Base-by-base conservation (phyloP, 306 rosid genomes). In the Hippophae gyantsensis region DNA sequence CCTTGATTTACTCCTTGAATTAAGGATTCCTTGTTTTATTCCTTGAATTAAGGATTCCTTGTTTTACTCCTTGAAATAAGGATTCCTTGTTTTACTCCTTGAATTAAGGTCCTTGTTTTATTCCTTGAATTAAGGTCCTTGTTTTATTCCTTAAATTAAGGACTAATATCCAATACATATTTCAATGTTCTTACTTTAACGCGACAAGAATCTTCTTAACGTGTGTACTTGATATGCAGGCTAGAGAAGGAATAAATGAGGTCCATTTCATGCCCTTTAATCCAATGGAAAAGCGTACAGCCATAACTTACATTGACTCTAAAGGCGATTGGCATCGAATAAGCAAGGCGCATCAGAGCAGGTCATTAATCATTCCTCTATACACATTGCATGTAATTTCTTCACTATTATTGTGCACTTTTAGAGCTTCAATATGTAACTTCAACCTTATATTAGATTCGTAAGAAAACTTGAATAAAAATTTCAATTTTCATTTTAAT, bases 331-430 rank as follows among this genome's bases (percentile, higher is more conserved):
- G 97, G 97, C 82, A 79, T 63, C 58, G 97, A 61, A 85, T 81
- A 10, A 90, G 94, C 86, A 90, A 75, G 97, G 95, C 7, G 97
- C 97, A 57, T 95, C 95, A 2, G 97, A 90, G 72, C 97, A 89
- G 86, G 96, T 88, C 66, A 45, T 50, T n/a, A 3, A 57, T 47
- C 38, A 27, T 27, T 27, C 38, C 38, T 27, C 38, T 27, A 27
- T 27, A 27, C 4, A 27, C 38, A 27, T 27, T 27, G 4, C 38
- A 2, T 27, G 38, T 27, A 27, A 27, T 27, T 27, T 27, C 38
- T 27, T 27, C 38, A 27, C 38, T 27, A 27, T 27, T 27, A 1
- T 25, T 7, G 5, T 13, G 58, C 23, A 48, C 44, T 57, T 6
- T 3, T 42, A 14, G 25, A 45, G 9, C n/a, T 44, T 59, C 46